A percentile compares a stretch with the other conserved stretches of the same genome.
These are phyloP conservation scores for Polygonum aviculare DNA, from an alignment of 148 eudicot species.

Conservation along the genomic window DNA sequence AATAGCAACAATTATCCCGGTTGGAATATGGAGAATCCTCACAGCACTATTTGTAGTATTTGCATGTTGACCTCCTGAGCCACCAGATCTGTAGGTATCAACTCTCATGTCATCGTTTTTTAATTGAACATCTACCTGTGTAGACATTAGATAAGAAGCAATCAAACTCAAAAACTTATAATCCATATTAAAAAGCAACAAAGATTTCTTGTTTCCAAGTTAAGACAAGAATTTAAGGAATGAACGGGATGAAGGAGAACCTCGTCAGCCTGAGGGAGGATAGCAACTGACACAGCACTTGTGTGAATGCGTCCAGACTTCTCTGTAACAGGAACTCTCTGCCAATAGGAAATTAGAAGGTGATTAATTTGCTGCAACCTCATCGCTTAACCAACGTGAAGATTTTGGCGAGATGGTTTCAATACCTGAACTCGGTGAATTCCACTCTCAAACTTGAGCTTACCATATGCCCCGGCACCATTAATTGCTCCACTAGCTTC, in stretches of 20 bases:
- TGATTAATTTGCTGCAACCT: background rate
- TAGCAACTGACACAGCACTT: conserved; percentile 87
- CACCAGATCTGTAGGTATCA: conserved; percentile 93
- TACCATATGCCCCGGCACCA: conserved; percentile 75
- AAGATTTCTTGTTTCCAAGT: background rate
- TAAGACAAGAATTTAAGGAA: background rate
- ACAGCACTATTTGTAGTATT: conserved; percentile 98
- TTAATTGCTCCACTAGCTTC: conserved; percentile 92
- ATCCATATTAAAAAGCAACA: background rate
- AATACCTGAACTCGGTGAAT: conserved; percentile 95
- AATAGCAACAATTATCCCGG: conserved; percentile 77
- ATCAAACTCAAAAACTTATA: background rate
- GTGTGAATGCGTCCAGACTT: conserved; percentile 94
- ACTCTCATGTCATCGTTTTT: conserved; percentile 72
- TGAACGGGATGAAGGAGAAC: conserved; percentile 22
- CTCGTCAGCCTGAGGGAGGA: conserved; percentile 98
- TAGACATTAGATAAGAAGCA: background rate
- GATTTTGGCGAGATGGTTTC: conserved; percentile 1
- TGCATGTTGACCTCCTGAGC: conserved; percentile 96
- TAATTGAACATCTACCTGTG: conserved; percentile 78
- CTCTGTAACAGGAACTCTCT: conserved; percentile 97
- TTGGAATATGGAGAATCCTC: conserved; percentile 68
- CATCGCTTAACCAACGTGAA: background rate
- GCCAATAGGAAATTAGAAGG: conserved; percentile 20
- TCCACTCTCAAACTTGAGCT: conserved; percentile 93